Base-by-base conservation (phyloP, 768 basidiomycete species). In the Leucosporidium scottii region DNA sequence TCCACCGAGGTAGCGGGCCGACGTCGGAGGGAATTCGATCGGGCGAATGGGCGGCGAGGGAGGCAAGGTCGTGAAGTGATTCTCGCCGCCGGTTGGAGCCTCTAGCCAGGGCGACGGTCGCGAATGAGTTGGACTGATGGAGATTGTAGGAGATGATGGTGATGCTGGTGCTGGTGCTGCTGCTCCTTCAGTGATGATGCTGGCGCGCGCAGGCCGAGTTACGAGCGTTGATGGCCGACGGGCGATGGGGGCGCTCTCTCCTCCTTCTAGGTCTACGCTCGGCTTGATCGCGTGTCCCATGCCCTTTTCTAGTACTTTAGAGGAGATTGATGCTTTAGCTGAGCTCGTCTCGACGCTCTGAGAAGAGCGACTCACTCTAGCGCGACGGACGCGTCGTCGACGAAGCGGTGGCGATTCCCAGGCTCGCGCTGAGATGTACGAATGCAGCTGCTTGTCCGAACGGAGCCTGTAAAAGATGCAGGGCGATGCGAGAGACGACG, bases 61-160 rank as follows among this genome's bases (percentile, higher is more conserved):
- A 18, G 68, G 68, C 8, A 69, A 60, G 0, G 59, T 57, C 59
- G 66, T 65, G 53, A 61, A 67, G 61, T 63, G 69, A 50, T 62
- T 47, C 27, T 59, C 58, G 51, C 25, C 17, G 7, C 18, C 23
- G 50, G 23, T 21, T 8, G 50, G 9, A 51, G 21, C 50, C 8
- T 23, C 50, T 8, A 51, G 50, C 23, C 23, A 51, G 13, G 50
- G 50, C 21, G 50, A 23, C 25, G 50, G 50, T 23, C 23, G 50
- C 39, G 39, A 44, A 13, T 44, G 15, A 3, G 50, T 23, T 3
- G 50, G 50, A 21, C 23, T 51, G 50, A 51, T 23, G 50, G 25
- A 51, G 50, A 51, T 27, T 4, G 50, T 23, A 23, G 50, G 50
- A 3, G 50, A 23, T 51, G 23, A 9, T 51, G 23, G 50, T n/a